A percentile compares a stretch with the other conserved stretches of the same genome.
Evolutionary conservation across 805 yeast species (phyloP).

Genomic region (Lipomyces yamadae): DNA sequence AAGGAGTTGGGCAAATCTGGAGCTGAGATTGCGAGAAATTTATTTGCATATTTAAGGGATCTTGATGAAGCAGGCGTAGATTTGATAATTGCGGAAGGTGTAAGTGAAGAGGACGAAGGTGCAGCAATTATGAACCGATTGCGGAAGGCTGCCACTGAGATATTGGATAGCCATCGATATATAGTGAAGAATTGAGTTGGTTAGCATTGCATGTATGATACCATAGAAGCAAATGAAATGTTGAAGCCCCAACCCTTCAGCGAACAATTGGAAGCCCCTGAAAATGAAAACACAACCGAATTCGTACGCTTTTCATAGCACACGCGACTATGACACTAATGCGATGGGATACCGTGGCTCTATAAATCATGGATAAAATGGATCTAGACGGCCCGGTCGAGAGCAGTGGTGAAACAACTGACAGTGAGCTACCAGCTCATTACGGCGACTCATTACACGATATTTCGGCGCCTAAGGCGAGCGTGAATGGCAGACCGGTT

Average conservation of each 20-base stretch:
- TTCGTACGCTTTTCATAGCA: too few species aligned
- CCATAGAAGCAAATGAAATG: neutral
- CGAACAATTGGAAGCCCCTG: too few species aligned
- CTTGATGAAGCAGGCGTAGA: constrained; percentile 74
- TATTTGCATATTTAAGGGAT: constrained; percentile 74
- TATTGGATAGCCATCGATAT: constrained; percentile 17
- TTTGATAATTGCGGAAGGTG: constrained; percentile 81
- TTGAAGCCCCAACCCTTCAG: neutral
- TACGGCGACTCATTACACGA: constrained; percentile 19
- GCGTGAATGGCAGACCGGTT: neutral
- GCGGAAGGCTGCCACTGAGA: constrained; percentile 75
- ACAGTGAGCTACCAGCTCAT: constrained; percentile 29
- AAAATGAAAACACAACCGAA: too few species aligned
- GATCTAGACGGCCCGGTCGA: constrained; percentile 12
- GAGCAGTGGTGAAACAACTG: constrained; percentile 31
- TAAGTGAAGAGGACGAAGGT: constrained; percentile 77
- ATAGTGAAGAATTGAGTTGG: constrained; percentile 12
- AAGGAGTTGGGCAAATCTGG: constrained; percentile 54
- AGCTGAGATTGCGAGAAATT: constrained; percentile 69
- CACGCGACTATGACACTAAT: too few species aligned
- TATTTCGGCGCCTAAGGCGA: too few species aligned
- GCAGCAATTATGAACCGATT: constrained; percentile 93
- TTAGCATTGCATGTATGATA: neutral
- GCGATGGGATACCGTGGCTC: neutral
- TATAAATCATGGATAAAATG: constrained; percentile 10